phyloP scores from a whole-genome alignment of 106 monocot species.

The Allium sativum region DNA sequence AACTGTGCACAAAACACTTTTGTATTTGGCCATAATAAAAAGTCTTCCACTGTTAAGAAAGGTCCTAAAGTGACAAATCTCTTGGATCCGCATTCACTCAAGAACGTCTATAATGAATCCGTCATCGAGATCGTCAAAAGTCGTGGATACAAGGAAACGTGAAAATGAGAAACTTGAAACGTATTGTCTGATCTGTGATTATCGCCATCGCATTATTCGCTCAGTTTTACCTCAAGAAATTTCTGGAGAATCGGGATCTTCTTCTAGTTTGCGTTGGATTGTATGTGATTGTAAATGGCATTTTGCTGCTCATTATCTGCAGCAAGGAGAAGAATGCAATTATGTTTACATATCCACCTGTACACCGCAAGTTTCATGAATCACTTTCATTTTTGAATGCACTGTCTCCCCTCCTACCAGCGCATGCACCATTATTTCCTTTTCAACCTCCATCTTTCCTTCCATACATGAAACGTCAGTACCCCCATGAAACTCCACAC shows the following conservation, averaged over 20 bases:
- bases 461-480: too few relatives aligned
- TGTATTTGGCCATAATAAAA: too few relatives aligned
- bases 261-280: slow-evolving; percentile 71
- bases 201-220: slow-evolving; percentile 73
- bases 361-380: too few relatives aligned
- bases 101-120: slow-evolving; percentile 83
- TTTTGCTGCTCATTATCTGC: slow-evolving; percentile 67
- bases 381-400: too few relatives aligned
- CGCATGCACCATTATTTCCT: too few relatives aligned
- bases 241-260: slow-evolving; percentile 78
- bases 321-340: slow-evolving; percentile 93
- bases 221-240: slow-evolving; percentile 95
- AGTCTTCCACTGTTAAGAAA: neutral
- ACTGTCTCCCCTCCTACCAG: too few relatives aligned
- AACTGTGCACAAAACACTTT: too few relatives aligned
- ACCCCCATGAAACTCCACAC: too few relatives aligned
- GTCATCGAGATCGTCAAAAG: slow-evolving; percentile 75
- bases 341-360: slow-evolving; percentile 86
- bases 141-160: slow-evolving; percentile 71
- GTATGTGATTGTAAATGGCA: slow-evolving; percentile 73
- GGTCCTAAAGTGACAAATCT: slow-evolving; percentile 81
- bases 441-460: too few relatives aligned
- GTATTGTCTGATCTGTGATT: slow-evolving; percentile 52
- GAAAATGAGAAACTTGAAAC: slow-evolving; percentile 55
- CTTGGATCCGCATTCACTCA: slow-evolving; percentile 76